A percentile compares a stretch with the other conserved stretches of the same genome.
These are phyloP conservation scores for Teratosphaeria gauchensis DNA, from an alignment of 2,329 filamentous ascomycete genomes.

Conservation along the genomic window DNA sequence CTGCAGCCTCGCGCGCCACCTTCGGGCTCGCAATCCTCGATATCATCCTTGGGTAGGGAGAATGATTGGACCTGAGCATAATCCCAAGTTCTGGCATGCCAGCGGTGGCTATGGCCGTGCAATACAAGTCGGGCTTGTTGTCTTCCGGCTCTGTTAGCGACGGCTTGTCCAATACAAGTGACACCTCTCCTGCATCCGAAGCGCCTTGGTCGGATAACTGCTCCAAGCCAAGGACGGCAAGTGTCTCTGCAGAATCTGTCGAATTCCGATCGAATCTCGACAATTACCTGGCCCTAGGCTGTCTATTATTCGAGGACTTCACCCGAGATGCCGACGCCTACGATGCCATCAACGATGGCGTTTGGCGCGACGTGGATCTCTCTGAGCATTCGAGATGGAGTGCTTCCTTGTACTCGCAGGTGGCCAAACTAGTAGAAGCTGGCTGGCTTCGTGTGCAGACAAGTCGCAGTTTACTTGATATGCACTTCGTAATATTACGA, in stretches of 20 bases:
- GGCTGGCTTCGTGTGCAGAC: constrained; percentile 9
- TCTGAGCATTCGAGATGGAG: neutral
- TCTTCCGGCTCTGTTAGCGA: neutral
- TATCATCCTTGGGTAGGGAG: neutral
- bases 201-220: neutral
- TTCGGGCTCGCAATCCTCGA: neutral
- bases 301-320: constrained; percentile 10
- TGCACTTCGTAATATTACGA: constrained; percentile 9
- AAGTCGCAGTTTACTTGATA: constrained; percentile 2
- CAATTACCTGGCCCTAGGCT: constrained; percentile 19
- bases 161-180: neutral
- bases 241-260: neutral
- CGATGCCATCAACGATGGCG: neutral
- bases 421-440: constrained; percentile 5
- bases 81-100: neutral
- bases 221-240: neutral
- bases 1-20: neutral
- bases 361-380: neutral
- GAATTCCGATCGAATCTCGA: constrained; percentile 8
- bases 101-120: neutral
- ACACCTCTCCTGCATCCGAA: neutral
- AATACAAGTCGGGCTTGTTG: neutral
- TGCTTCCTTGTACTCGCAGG: neutral
- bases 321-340: neutral
- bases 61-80: neutral